Evolutionary conservation across 345 rosid genomes (phyloP).

Genomic region (Eucalyptus shirleyi): DNA sequence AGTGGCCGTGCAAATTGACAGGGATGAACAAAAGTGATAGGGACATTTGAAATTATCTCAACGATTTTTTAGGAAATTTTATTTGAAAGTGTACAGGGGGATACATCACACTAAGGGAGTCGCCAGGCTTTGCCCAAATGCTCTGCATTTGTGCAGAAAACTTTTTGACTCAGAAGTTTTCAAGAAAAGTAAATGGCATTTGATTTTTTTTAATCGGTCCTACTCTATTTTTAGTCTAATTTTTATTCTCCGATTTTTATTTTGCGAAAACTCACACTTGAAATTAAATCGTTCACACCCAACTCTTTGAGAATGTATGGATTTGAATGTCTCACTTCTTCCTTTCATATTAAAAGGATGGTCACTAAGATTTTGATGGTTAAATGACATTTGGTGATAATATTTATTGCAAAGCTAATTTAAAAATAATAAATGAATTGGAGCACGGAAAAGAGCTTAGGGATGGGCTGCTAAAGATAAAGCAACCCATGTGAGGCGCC

Average conservation of each 20-base stretch:
- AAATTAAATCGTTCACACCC: fast-evolving
- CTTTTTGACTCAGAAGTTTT: no score
- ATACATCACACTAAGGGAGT: no score
- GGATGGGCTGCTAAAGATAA: background rate
- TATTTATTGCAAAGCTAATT: no score
- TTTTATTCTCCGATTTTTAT: fast-evolving
- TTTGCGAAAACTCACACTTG: fast-evolving
- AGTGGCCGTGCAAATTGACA: background rate
- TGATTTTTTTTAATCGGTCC: fast-evolving
- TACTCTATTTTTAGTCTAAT: fast-evolving
- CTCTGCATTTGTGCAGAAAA: no score
- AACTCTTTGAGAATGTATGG: fast-evolving
- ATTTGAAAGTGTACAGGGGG: no score
- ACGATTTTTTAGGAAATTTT: no score
- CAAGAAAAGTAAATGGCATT: no score
- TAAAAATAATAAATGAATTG: background rate
- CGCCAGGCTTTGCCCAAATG: no score
- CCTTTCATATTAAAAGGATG: fast-evolving
- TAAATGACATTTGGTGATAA: fast-evolving
- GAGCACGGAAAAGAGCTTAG: fast-evolving
- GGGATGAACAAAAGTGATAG: background rate
- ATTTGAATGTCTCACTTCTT: fast-evolving
- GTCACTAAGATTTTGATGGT: fast-evolving
- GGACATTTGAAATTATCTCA: background rate
- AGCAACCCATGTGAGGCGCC: background rate